Evolutionary conservation across 2,329 filamentous ascomycete genomes (phyloP).

Genomic region (Xylaria sp.): DNA sequence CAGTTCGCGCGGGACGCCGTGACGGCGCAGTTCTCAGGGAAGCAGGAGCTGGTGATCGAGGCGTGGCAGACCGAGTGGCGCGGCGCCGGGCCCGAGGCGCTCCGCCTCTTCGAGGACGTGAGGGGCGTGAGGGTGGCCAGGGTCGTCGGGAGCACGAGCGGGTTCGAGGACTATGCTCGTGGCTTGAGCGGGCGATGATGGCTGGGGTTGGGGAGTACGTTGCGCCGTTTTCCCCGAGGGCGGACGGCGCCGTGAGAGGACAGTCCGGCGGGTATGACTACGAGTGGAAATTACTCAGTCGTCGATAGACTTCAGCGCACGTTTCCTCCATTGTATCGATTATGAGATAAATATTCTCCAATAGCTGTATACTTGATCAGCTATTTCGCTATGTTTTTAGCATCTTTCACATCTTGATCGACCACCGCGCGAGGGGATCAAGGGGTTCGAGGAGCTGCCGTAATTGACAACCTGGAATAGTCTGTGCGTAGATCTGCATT

Average conservation of each 20-base stretch:
- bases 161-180: constrained; percentile 51
- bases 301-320: no score
- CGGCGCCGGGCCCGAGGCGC: constrained; percentile 44
- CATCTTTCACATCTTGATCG: no score
- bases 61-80: constrained; percentile 47
- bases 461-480: no score
- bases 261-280: no score
- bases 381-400: no score
- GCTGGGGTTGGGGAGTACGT: constrained; percentile 21
- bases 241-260: neutral
- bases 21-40: constrained; percentile 44
- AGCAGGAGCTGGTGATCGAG: constrained; percentile 49
- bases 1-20: constrained; percentile 40
- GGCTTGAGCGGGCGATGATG: constrained; percentile 49
- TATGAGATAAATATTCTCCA: no score
- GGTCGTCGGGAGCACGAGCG: constrained; percentile 47
- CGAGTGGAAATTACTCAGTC: no score
- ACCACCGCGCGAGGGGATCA: no score
- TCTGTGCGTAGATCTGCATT: no score
- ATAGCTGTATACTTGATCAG: no score
- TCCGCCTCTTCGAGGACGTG: constrained; percentile 51
- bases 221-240: constrained; percentile 27
- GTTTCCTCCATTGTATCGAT: no score
- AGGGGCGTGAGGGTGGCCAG: constrained; percentile 46
- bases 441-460: no score